Base-by-base conservation (phyloP, 257 asterid genomes). In the Solanum paucissectum region DNA sequence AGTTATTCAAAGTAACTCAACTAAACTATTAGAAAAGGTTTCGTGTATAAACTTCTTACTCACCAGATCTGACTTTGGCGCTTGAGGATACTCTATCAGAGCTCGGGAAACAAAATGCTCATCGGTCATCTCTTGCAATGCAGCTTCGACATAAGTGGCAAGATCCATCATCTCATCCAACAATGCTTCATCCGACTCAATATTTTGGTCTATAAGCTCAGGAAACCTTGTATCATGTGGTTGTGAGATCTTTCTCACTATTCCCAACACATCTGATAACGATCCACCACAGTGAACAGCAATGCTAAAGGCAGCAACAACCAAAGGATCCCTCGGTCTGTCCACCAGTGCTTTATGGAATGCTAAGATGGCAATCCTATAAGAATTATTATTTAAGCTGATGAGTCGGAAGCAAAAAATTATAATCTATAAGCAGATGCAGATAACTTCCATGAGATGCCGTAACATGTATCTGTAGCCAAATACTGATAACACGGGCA, bases 281-380 rank as follows among this genome's bases (percentile, higher is more conserved):
- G 87, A 83, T 66, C 89, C 92, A 18, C 92, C 86, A 66, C 55
- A 60, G 71, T 88, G 66, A 3, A 90, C 89, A 14, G 90, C 89
- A 83, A 88, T 71, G 58, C 92, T 58, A 74, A 90, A 90, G 55
- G 90, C 92, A 74, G 92, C 92, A 86, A 90, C 86, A 84, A 90
- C 92, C 86, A 82, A 23, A 14, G 92, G 92, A 85, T 90, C 88
- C 60, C 88, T 83, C 8, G 92, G 92, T 62, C 75, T 82, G 83
- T 90, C 92, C 44, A 13, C 75, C 71, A 90, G 46, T 34, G 92
- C 92, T 88, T 88, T 90, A 75, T 90, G 92, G 85, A 90, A 90
- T 37, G 92, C 89, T 66, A 90, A 90, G 69, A 90, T 86, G 0
- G 84, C 88, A 88, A 90, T 62, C 92, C 92, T 90, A 87, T n/a